These are phyloP conservation scores for Phyllostachys edulis DNA, from an alignment of 176 grass and related monocot genomes.

Conservation along the genomic window DNA sequence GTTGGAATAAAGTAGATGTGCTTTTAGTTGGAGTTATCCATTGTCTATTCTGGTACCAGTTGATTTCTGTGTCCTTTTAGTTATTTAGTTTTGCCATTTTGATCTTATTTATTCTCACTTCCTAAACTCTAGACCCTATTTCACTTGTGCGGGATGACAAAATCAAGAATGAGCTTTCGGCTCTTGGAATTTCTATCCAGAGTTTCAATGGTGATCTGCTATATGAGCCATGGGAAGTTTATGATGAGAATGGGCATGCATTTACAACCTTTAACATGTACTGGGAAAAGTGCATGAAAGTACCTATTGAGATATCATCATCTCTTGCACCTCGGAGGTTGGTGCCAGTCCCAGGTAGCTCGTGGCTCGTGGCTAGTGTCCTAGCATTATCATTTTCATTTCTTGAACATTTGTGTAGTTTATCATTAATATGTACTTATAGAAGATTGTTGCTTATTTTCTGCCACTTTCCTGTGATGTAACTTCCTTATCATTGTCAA, in stretches of 20 bases:
- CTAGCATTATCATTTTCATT: conserved; percentile 10
- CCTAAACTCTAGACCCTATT: conserved; percentile 69
- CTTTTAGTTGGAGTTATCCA: neutral
- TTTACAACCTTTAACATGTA: conserved; percentile 71
- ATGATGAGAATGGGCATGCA: conserved; percentile 64
- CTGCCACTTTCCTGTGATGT: neutral
- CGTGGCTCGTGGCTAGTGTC: conserved; percentile 13
- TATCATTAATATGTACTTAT: neutral
- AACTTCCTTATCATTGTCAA: neutral
- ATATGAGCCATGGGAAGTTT: conserved; percentile 85
- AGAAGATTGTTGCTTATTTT: conserved; percentile 6
- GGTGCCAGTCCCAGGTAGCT: conserved; percentile 59
- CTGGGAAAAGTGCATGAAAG: conserved; percentile 73
- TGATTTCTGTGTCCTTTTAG: neutral
- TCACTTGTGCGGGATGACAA: conserved; percentile 81
- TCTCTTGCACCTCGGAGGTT: conserved; percentile 65
- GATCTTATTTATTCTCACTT: conserved; percentile 38
- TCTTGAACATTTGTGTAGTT: neutral
- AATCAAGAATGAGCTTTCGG: conserved; percentile 69
- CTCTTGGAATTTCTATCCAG: conserved; percentile 59
- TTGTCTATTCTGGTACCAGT: conserved; percentile 14
- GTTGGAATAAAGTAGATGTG: neutral
- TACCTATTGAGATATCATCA: conserved; percentile 45
- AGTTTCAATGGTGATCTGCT: conserved; percentile 84
- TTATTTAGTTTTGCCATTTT: conserved; percentile 1